Base-by-base conservation (phyloP, 2,329 filamentous ascomycete species). In the Orbilia javanica region DNA sequence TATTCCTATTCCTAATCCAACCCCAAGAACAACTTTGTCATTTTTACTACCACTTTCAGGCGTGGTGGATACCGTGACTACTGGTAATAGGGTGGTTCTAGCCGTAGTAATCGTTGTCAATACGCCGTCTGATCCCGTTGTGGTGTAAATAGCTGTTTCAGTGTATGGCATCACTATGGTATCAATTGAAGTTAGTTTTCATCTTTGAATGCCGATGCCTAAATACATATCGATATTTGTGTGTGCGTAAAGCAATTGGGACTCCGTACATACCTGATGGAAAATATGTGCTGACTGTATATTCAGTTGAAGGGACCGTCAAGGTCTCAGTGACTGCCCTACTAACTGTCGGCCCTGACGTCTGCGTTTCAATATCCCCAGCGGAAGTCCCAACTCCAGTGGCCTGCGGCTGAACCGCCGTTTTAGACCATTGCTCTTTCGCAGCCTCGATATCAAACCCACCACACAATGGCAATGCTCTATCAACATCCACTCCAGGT, bases 241-340 rank as follows among this genome's bases (percentile, higher is more conserved):
- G n/a, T n/a, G n/a, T n/a, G n/a, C n/a, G n/a, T n/a, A n/a, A n/a
- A n/a, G n/a, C 3, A 39, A 36, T 11, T 36, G 31, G 13, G 10
- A n/a, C n/a, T 42, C n/a, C 55, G 4, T 48, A n/a, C n/a, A n/a
- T n/a, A 64, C 60, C 60, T 48, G 42, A 22, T 31, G 60, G 60
- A 13, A 64, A 13, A n/a, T 64, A 64, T 7, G 60, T 64, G 25
- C 39, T 64, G 13, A 64, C 60, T 2, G 13, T 46, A 1, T 8
- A 20, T 27, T 46, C 39, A 2, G 39, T 64, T 20, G 60, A 29
- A 22, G 48, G 8, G 4, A 11, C 60, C 39, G 57, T 46, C 18
- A 44, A 20, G 4, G 20, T 63, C n/a, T 25, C n/a, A 20, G 44
- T 11, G 25, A 22, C n/a, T 1, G 6, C 60, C 13, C 22, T 18